A percentile compares a stretch with the other conserved stretches of the same genome.
Evolutionary conservation across 352 stramenopile species (phyloP).

Genomic region (Pythium brassicae): DNA sequence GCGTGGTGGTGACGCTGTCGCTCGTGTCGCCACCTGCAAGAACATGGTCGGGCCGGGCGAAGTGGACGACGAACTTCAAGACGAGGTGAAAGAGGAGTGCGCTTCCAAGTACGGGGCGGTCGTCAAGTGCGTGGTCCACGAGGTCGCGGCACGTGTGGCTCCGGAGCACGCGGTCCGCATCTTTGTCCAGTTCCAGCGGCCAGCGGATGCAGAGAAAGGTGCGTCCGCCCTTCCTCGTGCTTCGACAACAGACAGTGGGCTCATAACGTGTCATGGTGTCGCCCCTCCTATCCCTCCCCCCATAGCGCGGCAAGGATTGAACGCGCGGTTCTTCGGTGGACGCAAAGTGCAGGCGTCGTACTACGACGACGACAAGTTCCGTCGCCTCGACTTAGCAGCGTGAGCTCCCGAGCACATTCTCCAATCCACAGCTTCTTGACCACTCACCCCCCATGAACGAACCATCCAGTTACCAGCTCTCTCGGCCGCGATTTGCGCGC

Average conservation of each 20-base stretch:
- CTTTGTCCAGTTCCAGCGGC: conserved; percentile 83
- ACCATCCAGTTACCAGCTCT: background rate
- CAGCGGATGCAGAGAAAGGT: conserved; percentile 77
- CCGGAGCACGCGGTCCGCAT: conserved; percentile 83
- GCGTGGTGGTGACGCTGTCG: conserved; percentile 5
- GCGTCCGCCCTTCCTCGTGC: conserved; percentile 3
- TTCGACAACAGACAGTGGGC: background rate
- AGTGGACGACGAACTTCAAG: conserved; percentile 85
- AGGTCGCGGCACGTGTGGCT: conserved; percentile 38
- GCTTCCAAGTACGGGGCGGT: conserved; percentile 78
- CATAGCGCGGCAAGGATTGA: conserved; percentile 71
- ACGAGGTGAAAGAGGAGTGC: conserved; percentile 88
- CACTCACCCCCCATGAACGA: background rate
- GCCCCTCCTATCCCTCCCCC: background rate
- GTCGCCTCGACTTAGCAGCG: conserved; percentile 46
- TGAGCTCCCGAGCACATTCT: conserved; percentile 8
- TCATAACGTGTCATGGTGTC: background rate
- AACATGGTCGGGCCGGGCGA: conserved; percentile 91
- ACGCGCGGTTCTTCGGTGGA: conserved; percentile 87
- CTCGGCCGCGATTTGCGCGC: background rate
- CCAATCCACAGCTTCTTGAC: background rate
- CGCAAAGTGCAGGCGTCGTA: conserved; percentile 76
- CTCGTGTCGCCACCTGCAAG: conserved; percentile 21
- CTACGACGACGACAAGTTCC: conserved; percentile 83
- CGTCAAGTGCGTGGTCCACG: conserved; percentile 67